Base-by-base conservation (phyloP, 192 early-diverging fungal genomes). In the Rhizophagus clarus region DNA sequence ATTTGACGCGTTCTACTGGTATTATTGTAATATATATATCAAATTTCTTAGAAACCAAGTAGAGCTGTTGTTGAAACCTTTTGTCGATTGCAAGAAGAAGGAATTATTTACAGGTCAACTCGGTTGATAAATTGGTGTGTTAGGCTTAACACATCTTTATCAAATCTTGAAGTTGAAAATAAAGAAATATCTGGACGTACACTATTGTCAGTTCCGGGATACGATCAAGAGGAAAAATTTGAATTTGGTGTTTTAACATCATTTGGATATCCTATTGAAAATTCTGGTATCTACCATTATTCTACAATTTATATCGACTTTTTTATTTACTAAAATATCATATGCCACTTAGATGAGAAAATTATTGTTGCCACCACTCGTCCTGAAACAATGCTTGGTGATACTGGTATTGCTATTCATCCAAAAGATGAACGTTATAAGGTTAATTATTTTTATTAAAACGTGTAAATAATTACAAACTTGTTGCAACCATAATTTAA, bases 311-410 rank as follows among this genome's bases (percentile, higher is more conserved):
- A 74, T 40, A 26, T 10, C 26, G 26, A 24, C n/a, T 47, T 8
- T 32, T 66, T 31, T 31, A 66, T 66, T 32, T 66, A 31, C 7
- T 42, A 42, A 34, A 42, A 42, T 66, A 12, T 66, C 32, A n/a
- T 28, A 26, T 28, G 4, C 17, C 9, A 66, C 11, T 40, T 32
- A 60, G 91, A 91, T 71, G 98, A 98, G 83, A 90, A 92, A 80
- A 92, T 99, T 76, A 84, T 96, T 81, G 96, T 99, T 64, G 98
- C 98, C 11, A 99, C 98, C 14, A 99, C 98, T 12, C 97, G 98
- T 94, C 89, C 98, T 74, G 98, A 99, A 87, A 99, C 98, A 69
- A 99, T 99, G 98, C 89, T 99, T 29, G 98, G 97, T 76, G 98
- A 99, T 88, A 94, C 97, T 9, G 98, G 96, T 20, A 90, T 99